Conservation (phyloP, 2,329 filamentous ascomycete species). For the Ilyonectria destructans region DNA sequence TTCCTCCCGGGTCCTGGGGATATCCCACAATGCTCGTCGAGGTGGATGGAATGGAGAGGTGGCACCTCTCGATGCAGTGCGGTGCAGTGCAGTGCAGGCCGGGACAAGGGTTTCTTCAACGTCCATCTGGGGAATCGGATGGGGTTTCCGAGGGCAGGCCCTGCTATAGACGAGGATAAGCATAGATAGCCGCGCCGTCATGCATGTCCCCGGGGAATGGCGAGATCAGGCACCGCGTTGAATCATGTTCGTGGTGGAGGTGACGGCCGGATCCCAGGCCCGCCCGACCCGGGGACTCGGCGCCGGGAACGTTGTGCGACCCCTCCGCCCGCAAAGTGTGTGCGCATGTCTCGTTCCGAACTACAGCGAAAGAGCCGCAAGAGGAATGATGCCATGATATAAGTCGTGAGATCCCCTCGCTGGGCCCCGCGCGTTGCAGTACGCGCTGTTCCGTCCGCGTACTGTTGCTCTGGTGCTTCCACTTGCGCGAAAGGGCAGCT, state of each 20-base stretch:
- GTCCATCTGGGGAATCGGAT: constrained; percentile 1
- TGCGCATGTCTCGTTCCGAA: background rate
- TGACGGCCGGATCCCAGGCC: constrained; percentile 43
- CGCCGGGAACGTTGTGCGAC: constrained; percentile 25
- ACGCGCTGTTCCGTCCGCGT: background rate
- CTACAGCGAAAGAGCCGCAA: background rate
- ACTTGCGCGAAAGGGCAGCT: constrained; percentile 10
- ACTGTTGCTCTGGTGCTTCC: background rate
- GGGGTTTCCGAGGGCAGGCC: constrained; percentile 13
- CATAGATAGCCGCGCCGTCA: constrained; percentile 22
- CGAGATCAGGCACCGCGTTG: constrained; percentile 5
- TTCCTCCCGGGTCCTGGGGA: background rate
- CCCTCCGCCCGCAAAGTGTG: constrained; percentile 21
- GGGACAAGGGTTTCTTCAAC: constrained; percentile 1
- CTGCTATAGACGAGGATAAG: constrained; percentile 11
- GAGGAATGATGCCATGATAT: background rate
- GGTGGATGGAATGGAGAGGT: background rate
- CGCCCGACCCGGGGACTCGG: constrained; percentile 40
- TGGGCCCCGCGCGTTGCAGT: background rate
- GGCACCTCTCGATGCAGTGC: background rate
- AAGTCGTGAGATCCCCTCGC: background rate
- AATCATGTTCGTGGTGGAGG: constrained; percentile 10
- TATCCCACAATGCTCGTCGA: background rate
- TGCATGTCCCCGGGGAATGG: constrained; percentile 20
- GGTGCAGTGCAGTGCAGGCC: background rate